phyloP scores from a whole-genome alignment of 805 yeast species.

The Debaryomyces maramus region DNA sequence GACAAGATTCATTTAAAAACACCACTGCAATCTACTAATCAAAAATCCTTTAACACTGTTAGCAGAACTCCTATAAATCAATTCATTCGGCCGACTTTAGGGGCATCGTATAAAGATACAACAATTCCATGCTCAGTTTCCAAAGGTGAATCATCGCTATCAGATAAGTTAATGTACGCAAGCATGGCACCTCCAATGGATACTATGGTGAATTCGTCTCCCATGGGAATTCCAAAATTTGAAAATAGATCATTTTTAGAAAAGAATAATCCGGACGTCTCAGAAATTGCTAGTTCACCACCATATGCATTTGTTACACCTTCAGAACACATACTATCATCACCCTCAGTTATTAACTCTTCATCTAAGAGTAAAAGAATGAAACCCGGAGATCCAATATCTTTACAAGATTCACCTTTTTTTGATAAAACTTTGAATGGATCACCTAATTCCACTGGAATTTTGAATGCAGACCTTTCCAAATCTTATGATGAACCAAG shows the following conservation, averaged over 20 bases:
- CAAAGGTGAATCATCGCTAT: neutral
- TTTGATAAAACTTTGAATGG: slow-evolving; percentile 21
- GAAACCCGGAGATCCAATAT: slow-evolving; percentile 39
- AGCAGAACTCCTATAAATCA: slow-evolving; percentile 12
- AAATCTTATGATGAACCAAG: neutral
- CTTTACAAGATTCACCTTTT: slow-evolving; percentile 38
- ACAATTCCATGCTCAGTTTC: neutral
- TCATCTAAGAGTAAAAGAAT: slow-evolving; percentile 6
- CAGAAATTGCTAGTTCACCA: neutral
- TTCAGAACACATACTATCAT: neutral
- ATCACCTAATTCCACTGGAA: slow-evolving; percentile 12
- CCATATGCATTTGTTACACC: neutral
- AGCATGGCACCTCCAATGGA: neutral
- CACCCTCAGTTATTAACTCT: neutral
- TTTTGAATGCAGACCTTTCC: neutral
- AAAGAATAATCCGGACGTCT: neutral
- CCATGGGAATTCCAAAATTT: neutral
- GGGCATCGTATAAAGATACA: neutral
- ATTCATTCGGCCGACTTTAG: slow-evolving; percentile 2
- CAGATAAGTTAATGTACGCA: neutral
- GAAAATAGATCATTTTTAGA: no score
- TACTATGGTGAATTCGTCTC: neutral
- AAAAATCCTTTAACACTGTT: neutral
- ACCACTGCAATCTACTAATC: neutral
- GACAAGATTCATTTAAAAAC: neutral